phyloP scores from a whole-genome alignment of 1,284 basidiomycete genomes.

The Leccinum solheimii region DNA sequence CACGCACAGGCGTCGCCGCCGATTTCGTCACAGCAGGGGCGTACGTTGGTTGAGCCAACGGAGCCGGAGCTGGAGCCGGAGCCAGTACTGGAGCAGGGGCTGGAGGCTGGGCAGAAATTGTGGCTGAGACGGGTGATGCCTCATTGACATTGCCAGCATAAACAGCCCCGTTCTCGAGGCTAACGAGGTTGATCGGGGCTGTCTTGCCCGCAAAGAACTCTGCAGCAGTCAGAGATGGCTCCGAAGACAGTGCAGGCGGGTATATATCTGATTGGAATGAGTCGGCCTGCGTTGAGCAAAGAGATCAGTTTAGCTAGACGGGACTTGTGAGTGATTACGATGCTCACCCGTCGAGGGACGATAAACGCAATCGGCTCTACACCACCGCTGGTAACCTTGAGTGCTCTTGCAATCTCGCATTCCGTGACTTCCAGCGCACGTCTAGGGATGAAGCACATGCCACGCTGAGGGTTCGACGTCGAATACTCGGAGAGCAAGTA shows the following conservation, averaged over 20 bases:
- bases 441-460: conserved; percentile 94
- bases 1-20: conserved; percentile 11
- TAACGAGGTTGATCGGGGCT: conserved; percentile 68
- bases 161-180: conserved; percentile 58
- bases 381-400: conserved; percentile 78
- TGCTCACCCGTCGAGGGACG: conserved; percentile 81
- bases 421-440: conserved; percentile 85
- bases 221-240: conserved; percentile 76
- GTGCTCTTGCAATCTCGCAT: conserved; percentile 94
- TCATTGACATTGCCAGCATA: conserved; percentile 35
- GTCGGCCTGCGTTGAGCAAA: conserved; percentile 56
- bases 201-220: conserved; percentile 90
- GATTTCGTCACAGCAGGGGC: conserved; percentile 8
- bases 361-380: conserved; percentile 93
- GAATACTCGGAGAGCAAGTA: conserved; percentile 86
- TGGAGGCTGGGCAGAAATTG: conserved; percentile 27
- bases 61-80: conserved; percentile 19
- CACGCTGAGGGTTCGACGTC: conserved; percentile 89
- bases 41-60: conserved; percentile 16
- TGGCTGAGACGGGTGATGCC: conserved; percentile 27
- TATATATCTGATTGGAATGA: conserved; percentile 94
- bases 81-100: conserved; percentile 9
- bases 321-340: background rate
- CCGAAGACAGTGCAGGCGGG: conserved; percentile 83
- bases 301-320: background rate